These are phyloP conservation scores for Kuraishia hungarica DNA, from an alignment of 805 yeast genomes.

Conservation along the genomic window DNA sequence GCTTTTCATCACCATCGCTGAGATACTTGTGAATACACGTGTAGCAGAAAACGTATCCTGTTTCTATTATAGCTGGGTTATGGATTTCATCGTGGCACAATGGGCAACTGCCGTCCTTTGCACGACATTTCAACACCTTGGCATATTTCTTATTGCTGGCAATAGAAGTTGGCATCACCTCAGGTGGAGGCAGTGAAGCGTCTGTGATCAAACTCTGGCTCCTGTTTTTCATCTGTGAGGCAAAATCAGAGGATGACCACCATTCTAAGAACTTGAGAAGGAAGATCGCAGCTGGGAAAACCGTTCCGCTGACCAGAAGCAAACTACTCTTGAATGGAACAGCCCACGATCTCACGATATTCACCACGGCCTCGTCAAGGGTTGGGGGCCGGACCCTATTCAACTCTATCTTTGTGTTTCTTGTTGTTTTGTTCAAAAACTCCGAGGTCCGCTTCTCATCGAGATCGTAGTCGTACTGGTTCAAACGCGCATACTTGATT, in stretches of 20 bases:
- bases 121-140: conserved; percentile 12
- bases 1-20: conserved; percentile 32
- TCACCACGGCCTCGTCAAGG: conserved; percentile 24
- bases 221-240: conserved; percentile 41
- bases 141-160: conserved; percentile 7
- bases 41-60: conserved; percentile 88
- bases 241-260: conserved; percentile 81
- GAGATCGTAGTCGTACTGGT: conserved; percentile 37
- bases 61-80: conserved; percentile 83
- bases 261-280: conserved; percentile 80
- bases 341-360: conserved; percentile 5
- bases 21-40: conserved; percentile 70
- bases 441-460: conserved; percentile 18
- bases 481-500: conserved; percentile 59
- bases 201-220: conserved; percentile 37
- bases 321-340: conserved; percentile 17
- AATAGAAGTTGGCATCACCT: conserved; percentile 9
- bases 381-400: conserved; percentile 32
- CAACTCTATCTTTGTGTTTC: conserved; percentile 9
- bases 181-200: conserved; percentile 39
- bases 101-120: conserved; percentile 46
- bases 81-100: conserved; percentile 56
- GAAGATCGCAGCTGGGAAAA: conserved; percentile 79
- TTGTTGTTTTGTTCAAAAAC: conserved; percentile 6
- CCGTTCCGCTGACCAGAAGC: conserved; percentile 25